Evolutionary conservation across 139 green algal species (phyloP), one percentile per base, ranked within the genome.

Genomic region (Chlamydomonas sp.): DNA sequence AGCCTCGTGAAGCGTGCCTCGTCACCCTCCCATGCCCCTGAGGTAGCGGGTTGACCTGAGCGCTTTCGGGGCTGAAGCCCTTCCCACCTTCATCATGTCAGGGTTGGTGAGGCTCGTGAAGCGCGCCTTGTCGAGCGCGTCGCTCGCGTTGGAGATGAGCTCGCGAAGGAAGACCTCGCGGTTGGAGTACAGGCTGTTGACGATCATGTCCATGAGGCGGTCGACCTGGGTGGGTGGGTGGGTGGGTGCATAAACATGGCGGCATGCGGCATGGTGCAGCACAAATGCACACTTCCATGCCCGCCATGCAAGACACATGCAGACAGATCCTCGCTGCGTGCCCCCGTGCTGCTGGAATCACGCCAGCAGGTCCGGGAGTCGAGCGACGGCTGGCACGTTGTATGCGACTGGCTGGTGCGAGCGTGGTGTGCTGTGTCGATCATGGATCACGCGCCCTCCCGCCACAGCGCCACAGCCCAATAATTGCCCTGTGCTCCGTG

Each of bases 181-280:
- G 85, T 96, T 96, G 74, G 79, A 91, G 90, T 99, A 99, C 58
- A 99, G 84, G 57, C 77, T 91, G 89, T 99, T 97, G n/a, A 99
- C 90, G 58, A 99, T 99, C 80, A 99, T 92, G 82, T 98, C 93
- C 91, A 99, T 92, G 47, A 99, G 82, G 35, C 93, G 85, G 81
- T 96, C 90, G 2, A 98, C 90, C 90, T 97, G 78, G 8, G 33
- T 20, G 38, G 49, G n/a, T n/a, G 20, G 26, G 69, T 69, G 64
- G 31, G 67, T 13, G 48, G 33, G 20, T 36, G 31, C 30, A 22
- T 34, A 3, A 35, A n/a, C 13, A 8, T 62, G 24, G 20, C 5
- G 43, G 16, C 3, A 30, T 4, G 5, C n/a, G 3, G 16, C 5
- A 6, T 67, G 47, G 39, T 69, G 59, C 24, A 59, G 58, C 1